Percentiles rank a stretch among this genome's conserved stretches.
These are phyloP conservation scores for Prinsepia uniflora DNA, from an alignment of 306 rosid species.

Conservation along the genomic window DNA sequence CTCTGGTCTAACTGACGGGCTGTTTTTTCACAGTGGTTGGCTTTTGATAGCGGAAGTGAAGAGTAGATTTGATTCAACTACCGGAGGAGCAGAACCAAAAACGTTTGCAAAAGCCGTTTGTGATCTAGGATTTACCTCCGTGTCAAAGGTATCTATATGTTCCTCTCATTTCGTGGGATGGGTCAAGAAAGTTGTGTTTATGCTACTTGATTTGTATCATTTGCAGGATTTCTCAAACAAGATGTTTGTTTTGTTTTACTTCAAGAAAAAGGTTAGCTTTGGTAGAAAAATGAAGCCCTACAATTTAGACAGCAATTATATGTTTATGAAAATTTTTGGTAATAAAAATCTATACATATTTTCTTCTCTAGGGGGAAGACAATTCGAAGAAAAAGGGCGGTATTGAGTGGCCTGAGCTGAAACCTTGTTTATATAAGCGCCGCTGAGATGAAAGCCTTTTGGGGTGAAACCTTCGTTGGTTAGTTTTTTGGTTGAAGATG, in stretches of 20 bases:
- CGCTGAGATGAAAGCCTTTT: conserved; percentile 36
- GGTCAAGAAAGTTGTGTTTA: not conserved
- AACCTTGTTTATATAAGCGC: conserved; percentile 93
- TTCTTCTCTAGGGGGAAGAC: conserved; percentile 48
- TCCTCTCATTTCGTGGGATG: conserved; percentile 7
- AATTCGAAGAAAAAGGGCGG: conserved; percentile 40
- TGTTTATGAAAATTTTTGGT: not conserved
- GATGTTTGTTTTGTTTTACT: conserved; percentile 80
- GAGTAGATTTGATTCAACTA: conserved; percentile 84
- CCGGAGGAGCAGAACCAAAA: conserved; percentile 85
- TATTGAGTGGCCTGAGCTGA: conserved; percentile 77
- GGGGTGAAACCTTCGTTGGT: not conserved
- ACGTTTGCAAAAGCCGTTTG: conserved; percentile 58
- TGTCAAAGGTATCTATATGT: conserved; percentile 41
- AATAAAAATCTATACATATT: conserved; percentile 1
- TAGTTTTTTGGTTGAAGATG: not conserved
- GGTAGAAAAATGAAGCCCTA: not conserved
- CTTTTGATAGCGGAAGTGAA: conserved; percentile 94
- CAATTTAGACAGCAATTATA: not conserved
- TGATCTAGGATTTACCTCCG: conserved; percentile 66
- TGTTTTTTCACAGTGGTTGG: conserved; percentile 61
- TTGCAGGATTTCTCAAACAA: conserved; percentile 88
- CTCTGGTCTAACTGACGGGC: conserved; percentile 18
- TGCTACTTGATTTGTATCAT: conserved; percentile 33
- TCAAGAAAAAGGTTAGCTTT: conserved; percentile 64